A percentile compares a stretch with the other conserved stretches of the same genome.
These are phyloP conservation scores for Termitomyces sp. DNA, from an alignment of 768 basidiomycete genomes.

Conservation along the genomic window DNA sequence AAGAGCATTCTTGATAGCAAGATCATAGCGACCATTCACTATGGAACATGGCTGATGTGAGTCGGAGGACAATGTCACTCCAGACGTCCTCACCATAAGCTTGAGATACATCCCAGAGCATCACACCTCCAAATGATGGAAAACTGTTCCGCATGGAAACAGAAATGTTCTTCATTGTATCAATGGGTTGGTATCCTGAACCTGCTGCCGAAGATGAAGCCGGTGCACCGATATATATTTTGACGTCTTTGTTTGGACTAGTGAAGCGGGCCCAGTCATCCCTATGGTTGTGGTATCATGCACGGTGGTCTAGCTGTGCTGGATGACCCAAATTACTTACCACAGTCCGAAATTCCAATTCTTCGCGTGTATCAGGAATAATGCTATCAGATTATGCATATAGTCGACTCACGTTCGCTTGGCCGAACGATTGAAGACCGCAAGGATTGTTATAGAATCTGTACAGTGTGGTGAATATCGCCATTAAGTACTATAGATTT, in stretches of 20 bases:
- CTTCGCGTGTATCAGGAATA: slow-evolving; percentile 25
- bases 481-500: not conserved
- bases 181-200: slow-evolving; percentile 50
- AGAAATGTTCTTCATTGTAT: slow-evolving; percentile 41
- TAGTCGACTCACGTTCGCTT: slow-evolving; percentile 38
- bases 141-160: slow-evolving; percentile 48
- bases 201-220: slow-evolving; percentile 53
- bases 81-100: slow-evolving; percentile 37
- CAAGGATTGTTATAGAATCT: slow-evolving; percentile 59
- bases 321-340: slow-evolving; percentile 20
- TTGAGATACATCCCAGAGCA: slow-evolving; percentile 48
- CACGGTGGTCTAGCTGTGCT: not conserved
- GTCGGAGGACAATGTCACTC: slow-evolving; percentile 19
- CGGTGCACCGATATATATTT: slow-evolving; percentile 63
- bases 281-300: slow-evolving; percentile 27
- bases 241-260: slow-evolving; percentile 56
- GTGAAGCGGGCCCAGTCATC: slow-evolving; percentile 58
- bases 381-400: not conserved
- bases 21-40: slow-evolving; percentile 58
- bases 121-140: slow-evolving; percentile 63
- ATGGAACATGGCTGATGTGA: not conserved
- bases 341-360: slow-evolving; percentile 61
- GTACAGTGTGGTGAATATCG: not conserved
- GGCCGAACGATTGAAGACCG: slow-evolving; percentile 41
- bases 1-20: slow-evolving; percentile 55